phyloP scores from a whole-genome alignment of 1,139 yeast species.

The Yamadazyma friedrichii region DNA sequence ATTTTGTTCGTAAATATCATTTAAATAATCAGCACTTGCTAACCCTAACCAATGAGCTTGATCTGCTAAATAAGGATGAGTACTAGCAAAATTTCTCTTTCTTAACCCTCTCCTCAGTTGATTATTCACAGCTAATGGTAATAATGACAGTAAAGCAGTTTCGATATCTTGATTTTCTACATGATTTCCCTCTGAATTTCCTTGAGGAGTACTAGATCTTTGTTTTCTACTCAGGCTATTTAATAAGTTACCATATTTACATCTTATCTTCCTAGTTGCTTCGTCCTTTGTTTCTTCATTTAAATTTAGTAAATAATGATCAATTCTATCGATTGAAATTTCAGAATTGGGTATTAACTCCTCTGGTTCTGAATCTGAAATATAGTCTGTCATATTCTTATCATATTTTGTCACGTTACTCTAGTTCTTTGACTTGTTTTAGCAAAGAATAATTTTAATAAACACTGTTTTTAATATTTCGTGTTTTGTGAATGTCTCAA shows the following conservation, averaged over 20 bases:
- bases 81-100: slow-evolving; percentile 44
- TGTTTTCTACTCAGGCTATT: too few species aligned
- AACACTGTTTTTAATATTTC: too few species aligned
- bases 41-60: slow-evolving; percentile 48
- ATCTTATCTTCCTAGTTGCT: too few species aligned
- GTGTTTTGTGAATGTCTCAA: background rate
- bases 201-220: too few species aligned
- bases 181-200: background rate
- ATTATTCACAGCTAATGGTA: slow-evolving; percentile 7
- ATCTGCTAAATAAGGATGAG: slow-evolving; percentile 49
- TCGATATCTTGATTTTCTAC: slow-evolving; percentile 9
- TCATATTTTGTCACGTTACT: background rate
- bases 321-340: background rate
- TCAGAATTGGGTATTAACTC: background rate
- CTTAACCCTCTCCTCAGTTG: slow-evolving; percentile 32
- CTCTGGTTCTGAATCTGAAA: slow-evolving; percentile 17
- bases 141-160: slow-evolving; percentile 12
- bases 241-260: too few species aligned
- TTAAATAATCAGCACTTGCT: slow-evolving; percentile 33
- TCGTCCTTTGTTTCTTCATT: background rate
- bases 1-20: slow-evolving; percentile 37
- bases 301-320: background rate
- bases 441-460: too few species aligned
- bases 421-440: too few species aligned
- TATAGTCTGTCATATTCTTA: slow-evolving; percentile 11